Percentiles rank a stretch among this genome's conserved stretches.
Evolutionary conservation across 306 rosid species (phyloP).

Genomic region (Dalbergia oliveri): DNA sequence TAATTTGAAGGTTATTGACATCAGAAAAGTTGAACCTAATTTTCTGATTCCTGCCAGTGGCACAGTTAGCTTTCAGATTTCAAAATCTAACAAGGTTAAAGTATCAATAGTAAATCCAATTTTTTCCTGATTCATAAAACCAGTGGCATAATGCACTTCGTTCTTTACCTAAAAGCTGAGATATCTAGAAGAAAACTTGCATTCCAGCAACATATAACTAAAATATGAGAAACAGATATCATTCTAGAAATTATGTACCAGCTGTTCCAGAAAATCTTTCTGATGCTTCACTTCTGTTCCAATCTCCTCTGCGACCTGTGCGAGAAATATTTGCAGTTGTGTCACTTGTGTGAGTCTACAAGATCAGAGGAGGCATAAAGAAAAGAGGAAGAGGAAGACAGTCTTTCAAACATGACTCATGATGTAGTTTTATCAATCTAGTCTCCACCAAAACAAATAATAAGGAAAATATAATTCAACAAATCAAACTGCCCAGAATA

Average conservation of each 20-base stretch:
- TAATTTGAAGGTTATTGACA: background rate
- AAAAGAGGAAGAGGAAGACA: background rate
- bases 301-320: slow-evolving; percentile 89
- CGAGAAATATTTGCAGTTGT: slow-evolving; percentile 36
- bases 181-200: background rate
- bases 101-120: background rate
- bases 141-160: background rate
- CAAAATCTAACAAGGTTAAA: background rate
- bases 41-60: slow-evolving; percentile 2
- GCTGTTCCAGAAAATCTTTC: slow-evolving; percentile 75
- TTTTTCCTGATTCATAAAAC: background rate
- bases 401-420: slow-evolving; percentile 9
- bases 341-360: slow-evolving; percentile 5
- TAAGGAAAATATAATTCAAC: slow-evolving; percentile 30
- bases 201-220: background rate
- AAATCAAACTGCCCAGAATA: slow-evolving; percentile 11
- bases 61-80: slow-evolving; percentile 29
- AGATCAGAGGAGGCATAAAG: slow-evolving; percentile 22
- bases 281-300: slow-evolving; percentile 81
- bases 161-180: background rate
- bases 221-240: slow-evolving; percentile 22
- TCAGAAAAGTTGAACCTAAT: slow-evolving; percentile 14
- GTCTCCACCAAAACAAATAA: slow-evolving; percentile 1
- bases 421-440: slow-evolving; percentile 27
- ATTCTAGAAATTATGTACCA: slow-evolving; percentile 61